Evolutionary conservation across 441 rosid species (phyloP), one percentile per base, ranked within the genome.

Genomic region (Melianthus villosus): DNA sequence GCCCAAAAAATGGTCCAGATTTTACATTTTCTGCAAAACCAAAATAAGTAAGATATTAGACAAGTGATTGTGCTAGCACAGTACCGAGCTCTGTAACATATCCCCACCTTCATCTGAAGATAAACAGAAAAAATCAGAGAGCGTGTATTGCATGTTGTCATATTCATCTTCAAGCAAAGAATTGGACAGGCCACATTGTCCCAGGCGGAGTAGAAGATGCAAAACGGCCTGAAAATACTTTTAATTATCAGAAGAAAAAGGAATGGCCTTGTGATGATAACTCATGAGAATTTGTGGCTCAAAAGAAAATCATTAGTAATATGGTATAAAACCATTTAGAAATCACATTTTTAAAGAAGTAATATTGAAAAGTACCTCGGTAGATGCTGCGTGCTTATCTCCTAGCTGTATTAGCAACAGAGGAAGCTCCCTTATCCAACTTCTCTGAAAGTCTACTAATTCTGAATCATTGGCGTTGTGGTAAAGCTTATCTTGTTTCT

Each of bases 361-460:
- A 27, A 48, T 43, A 53, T 27, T 37, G 39, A 29, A 11, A 38
- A 40, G 38, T 50, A 85, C 96, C 96, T 75, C 63, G 18, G 82
- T 62, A 22, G 65, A 60, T 25, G 72, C 54, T 11, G 71, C 73
- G 54, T 68, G 72, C 41, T 56, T 62, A 52, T 75, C 77, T 42
- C 75, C 95, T 20, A 82, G 49, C 63, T 39, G 59, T 33, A 59
- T 63, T 41, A 82, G 64, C 57, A 82, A 52, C 16, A 39, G 40
- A 15, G 94, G 91, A 46, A 86, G 67, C 60, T 71, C 75, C 43
- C 75, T 74, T 48, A 73, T 69, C 93, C 97, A 86, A 51, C 57
- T 42, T 44, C 60, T 44, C 37, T 68, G 78, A 65, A 63, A 59
- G 48, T 64, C 60, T 38, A 60, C 43, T 46, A 71, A 26, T 25